Base-by-base conservation (phyloP, 2,329 filamentous ascomycete genomes). In the Aureobasidium namibiae region DNA sequence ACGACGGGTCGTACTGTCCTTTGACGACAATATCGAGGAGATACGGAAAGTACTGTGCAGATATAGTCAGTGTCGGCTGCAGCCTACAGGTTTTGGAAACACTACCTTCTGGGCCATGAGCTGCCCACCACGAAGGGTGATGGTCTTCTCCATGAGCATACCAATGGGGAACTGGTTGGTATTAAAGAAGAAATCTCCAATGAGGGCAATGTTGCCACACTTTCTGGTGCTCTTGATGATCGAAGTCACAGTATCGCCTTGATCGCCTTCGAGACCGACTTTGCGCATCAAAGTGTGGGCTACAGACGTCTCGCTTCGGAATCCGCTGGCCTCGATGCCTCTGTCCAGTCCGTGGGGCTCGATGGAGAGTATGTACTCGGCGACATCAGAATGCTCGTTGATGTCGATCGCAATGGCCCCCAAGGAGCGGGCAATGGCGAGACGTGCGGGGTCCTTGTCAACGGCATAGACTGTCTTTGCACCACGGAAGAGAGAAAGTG, bases 401-500 rank as follows among this genome's bases (percentile, higher is more conserved):
- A 45, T 29, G 42, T 45, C 18, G 24, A 29, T 18, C 3, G 42
- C 23, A 10, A 45, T 23, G 2, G 69, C 69, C 31, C 70, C 68
- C 59, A 67, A 68, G 0, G 60, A 61, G 57, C 67, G 61, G 1
- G 70, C 70, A 13, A 71, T 61, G 21, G 56, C 50, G 11, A 72
- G 62, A 18, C 71, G 66, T 14, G 66, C 39, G 3, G 63, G 56
- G 57, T 72, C 69, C 23, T 67, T 68, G 62, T 73, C 71, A 18
- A 73, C 61, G 9, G 67, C 71, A 60, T 70, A 72, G 1, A 96
- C 81, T 71, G 86, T 92, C 61, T 80, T 82, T 0, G 92, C 92
- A 18, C 92, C 92, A 66, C 89, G 94, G 0, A 89, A 86, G 65
- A 81, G 83, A 9, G 91, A 90, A 1, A 96, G 91, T 6, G 90